A percentile compares a stretch with the other conserved stretches of the same genome.
These are phyloP conservation scores for Scenedesmus sp. DNA, from an alignment of 163 green algal genomes.

Conservation along the genomic window DNA sequence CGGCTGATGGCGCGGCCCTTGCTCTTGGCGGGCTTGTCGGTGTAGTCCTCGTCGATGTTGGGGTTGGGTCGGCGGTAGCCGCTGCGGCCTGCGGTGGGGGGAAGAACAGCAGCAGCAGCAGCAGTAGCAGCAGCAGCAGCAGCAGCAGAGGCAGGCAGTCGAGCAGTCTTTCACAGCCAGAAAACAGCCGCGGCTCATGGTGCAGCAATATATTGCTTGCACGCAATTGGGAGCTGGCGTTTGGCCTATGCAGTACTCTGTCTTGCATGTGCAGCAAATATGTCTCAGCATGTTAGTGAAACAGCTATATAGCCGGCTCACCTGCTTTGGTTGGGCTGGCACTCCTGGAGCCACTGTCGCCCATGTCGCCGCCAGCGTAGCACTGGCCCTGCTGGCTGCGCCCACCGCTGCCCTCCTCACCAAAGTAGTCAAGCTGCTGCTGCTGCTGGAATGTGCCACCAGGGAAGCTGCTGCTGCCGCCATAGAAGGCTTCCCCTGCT, in stretches of 20 bases:
- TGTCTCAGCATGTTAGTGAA: neutral
- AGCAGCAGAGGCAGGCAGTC: neutral
- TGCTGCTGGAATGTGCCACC: neutral
- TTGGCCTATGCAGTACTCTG: neutral
- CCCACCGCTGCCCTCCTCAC: neutral
- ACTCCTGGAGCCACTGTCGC: conserved; percentile 14
- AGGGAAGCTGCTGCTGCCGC: neutral
- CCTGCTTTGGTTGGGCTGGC: conserved; percentile 18
- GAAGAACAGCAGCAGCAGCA: neutral
- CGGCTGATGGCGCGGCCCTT: conserved; percentile 14
- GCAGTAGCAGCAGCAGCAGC: neutral
- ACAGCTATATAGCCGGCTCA: neutral
- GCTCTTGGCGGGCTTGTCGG: neutral
- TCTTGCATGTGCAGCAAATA: no score
- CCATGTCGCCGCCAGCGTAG: neutral
- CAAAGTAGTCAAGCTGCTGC: neutral
- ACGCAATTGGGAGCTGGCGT: no score
- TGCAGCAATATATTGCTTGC: neutral
- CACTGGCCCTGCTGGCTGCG: neutral
- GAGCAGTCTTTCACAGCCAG: neutral
- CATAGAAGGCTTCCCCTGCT: neutral
- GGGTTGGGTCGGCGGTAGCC: neutral
- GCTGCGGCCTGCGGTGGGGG: neutral
- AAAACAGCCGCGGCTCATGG: neutral
- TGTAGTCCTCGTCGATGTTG: conserved; percentile 17